Base-by-base conservation (phyloP, 75 land plant species). In the Cunninghamia lanceolata region DNA sequence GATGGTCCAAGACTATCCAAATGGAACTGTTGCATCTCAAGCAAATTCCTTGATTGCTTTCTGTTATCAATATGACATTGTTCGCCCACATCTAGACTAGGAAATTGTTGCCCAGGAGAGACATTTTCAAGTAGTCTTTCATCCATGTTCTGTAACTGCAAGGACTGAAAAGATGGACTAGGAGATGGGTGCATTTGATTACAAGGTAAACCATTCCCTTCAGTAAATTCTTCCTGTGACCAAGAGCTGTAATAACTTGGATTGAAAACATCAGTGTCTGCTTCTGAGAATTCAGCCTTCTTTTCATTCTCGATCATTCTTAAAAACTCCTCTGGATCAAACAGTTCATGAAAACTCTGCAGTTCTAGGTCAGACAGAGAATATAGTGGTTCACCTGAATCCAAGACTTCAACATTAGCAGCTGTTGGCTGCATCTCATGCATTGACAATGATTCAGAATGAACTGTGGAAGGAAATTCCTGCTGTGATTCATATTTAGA, bases 241-340 rank as follows among this genome's bases (percentile, higher is more conserved):
- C 82, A 80, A 45, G 50, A 45, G 50, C 32, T 28, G 32, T 45
- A 80, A 42, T 9, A 45, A 45, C n/a, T 25, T 80, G 50, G 25
- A 45, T 45, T 45, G 15, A 80, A 80, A 13, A 17, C 39, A 40
- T 7, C n/a, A 17, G 82, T 28, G 46, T 45, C 82, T n/a, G 50
- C 32, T 43, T 80, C 82, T n/a, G 82, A 45, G 45, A 80, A 45
- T 9, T 80, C 82, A 45, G 32, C 5, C 32, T 80, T 80, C 32
- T n/a, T 80, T 11, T 80, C 82, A 45, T n/a, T 45, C 7, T 13
- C 82, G 13, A 80, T 80, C 82, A 80, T 80, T n/a, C 32, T 80
- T 45, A 80, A 43, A 40, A 80, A 45, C 32, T 80, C 82, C 9
- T 80, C 82, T 13, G 82, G 82, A 80, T 80, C 82, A 80, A 80